These are phyloP conservation scores for Rhododendron simsii DNA, from an alignment of 148 eudicot species.

Conservation along the genomic window DNA sequence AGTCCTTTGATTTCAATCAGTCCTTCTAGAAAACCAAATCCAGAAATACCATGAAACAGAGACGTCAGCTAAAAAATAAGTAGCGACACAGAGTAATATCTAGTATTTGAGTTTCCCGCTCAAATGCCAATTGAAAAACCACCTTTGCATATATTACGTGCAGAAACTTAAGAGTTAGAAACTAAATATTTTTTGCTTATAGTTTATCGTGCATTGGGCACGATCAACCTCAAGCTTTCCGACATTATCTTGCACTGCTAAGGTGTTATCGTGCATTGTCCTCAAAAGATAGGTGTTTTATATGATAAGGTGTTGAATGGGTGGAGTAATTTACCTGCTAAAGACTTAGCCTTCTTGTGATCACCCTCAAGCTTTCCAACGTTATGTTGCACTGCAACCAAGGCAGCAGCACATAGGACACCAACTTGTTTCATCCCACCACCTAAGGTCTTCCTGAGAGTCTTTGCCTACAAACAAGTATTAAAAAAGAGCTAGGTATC, in stretches of 20 bases:
- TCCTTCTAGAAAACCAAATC: slow-evolving; percentile 42
- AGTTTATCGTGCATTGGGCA: not conserved
- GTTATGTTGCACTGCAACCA: slow-evolving; percentile 80
- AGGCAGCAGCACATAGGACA: slow-evolving; percentile 83
- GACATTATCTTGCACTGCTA: not conserved
- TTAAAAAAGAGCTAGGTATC: not conserved
- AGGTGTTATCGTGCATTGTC: not conserved
- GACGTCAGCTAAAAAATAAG: not conserved
- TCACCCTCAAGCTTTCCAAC: slow-evolving; percentile 68
- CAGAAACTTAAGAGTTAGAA: not conserved
- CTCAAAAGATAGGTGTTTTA: not conserved
- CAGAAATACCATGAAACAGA: not conserved
- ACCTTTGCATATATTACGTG: not conserved
- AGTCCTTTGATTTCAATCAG: slow-evolving; percentile 73
- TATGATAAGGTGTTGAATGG: not conserved
- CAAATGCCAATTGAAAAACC: not conserved
- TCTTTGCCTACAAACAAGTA: slow-evolving; percentile 50
- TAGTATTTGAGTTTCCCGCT: not conserved
- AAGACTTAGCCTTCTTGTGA: slow-evolving; percentile 71
- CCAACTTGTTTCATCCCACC: slow-evolving; percentile 99
- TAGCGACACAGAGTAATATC: not conserved
- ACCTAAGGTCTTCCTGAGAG: slow-evolving; percentile 80
- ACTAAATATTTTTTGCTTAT: not conserved
- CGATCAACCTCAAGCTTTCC: not conserved
- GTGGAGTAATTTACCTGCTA: slow-evolving; percentile 55